Evolutionary conservation across 305 asterid species (phyloP).

Genomic region (Fraxinus angustifolia): DNA sequence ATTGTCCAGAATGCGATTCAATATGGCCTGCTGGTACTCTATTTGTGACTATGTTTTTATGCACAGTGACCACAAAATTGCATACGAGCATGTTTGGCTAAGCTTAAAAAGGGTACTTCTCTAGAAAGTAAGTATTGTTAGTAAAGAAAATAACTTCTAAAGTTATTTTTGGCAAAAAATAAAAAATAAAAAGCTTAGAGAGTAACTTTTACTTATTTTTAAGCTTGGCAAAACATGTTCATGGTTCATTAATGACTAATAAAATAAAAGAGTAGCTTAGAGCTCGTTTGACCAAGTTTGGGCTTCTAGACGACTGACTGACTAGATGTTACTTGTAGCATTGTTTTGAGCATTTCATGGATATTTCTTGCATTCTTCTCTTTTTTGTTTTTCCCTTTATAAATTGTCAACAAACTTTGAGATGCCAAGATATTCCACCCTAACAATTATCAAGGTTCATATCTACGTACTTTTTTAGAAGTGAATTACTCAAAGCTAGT

Average conservation of each 20-base stretch:
- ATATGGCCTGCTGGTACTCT: not conserved
- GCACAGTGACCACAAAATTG: not conserved
- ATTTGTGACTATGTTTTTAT: not conserved
- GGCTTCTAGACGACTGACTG: not conserved
- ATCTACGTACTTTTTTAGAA: not conserved
- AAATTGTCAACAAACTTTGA: not conserved
- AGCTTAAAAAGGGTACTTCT: not conserved
- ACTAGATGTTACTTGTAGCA: not conserved
- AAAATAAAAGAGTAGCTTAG: not conserved
- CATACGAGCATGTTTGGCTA: not conserved
- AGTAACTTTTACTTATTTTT: not conserved
- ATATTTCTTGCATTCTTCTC: not conserved
- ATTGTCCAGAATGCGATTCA: not conserved
- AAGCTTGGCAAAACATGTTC: not conserved
- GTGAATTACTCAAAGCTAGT: not conserved
- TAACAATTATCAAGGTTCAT: not conserved
- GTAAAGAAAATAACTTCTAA: not conserved
- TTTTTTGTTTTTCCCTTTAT: not conserved
- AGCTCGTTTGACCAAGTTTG: not conserved
- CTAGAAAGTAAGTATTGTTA: not conserved
- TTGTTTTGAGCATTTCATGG: not conserved
- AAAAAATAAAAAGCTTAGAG: not conserved
- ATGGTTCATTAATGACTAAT: not conserved
- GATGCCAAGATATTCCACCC: not conserved
- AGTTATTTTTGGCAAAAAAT: not conserved